A percentile compares a stretch with the other conserved stretches of the same genome.
phyloP scores from a whole-genome alignment of 305 asterid species.

The Euphrasia arctica region DNA sequence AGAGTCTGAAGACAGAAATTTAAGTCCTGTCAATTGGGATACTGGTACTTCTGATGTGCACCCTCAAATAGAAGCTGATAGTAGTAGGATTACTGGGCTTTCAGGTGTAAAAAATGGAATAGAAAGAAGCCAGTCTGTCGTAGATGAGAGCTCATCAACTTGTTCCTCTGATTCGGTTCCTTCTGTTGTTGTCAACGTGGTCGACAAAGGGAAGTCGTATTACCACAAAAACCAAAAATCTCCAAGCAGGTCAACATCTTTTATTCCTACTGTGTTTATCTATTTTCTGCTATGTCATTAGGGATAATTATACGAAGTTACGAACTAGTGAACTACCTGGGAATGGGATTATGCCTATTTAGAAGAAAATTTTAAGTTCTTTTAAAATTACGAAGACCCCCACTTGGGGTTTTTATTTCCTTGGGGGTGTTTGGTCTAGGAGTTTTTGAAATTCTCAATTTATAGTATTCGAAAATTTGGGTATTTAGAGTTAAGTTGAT shows the following conservation, averaged over 20 bases:
- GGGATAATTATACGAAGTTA: background rate
- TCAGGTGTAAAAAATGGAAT: conserved; percentile 48
- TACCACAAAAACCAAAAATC: conserved; percentile 51
- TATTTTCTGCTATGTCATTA: background rate
- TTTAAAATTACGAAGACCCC: background rate
- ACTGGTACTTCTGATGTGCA: conserved; percentile 59
- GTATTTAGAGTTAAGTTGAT: too few species aligned
- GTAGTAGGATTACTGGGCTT: conserved; percentile 29
- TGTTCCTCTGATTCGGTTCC: conserved; percentile 72
- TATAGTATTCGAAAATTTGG: too few species aligned
- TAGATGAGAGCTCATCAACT: conserved; percentile 77
- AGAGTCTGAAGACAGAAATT: conserved; percentile 61
- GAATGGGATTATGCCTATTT: background rate
- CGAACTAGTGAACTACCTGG: background rate
- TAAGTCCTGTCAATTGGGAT: conserved; percentile 58
- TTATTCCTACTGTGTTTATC: conserved; percentile 5
- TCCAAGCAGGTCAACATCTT: conserved; percentile 50
- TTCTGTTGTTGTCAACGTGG: conserved; percentile 41
- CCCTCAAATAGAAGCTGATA: conserved; percentile 44
- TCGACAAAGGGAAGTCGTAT: conserved; percentile 41
- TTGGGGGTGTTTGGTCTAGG: too few species aligned
- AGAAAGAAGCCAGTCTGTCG: conserved; percentile 42
- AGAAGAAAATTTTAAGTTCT: background rate
- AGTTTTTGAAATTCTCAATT: too few species aligned
- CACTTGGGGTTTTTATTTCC: too few species aligned